phyloP scores from a whole-genome alignment of 805 yeast species.

The Clavispora fructus region DNA sequence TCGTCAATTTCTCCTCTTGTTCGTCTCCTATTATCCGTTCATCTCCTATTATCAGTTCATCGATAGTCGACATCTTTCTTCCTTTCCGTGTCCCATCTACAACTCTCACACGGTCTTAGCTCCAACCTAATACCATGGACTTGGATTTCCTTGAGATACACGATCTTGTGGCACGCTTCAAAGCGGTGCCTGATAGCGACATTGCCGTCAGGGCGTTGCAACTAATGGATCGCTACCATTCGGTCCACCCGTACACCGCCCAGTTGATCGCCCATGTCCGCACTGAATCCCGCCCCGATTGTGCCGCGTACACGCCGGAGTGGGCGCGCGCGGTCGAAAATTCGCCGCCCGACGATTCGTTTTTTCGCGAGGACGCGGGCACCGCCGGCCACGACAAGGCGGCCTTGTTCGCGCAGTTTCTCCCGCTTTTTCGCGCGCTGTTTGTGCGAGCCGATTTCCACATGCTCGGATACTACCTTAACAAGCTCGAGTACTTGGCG shows the following conservation, averaged over 20 bases:
- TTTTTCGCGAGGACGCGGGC: slow-evolving; percentile 2
- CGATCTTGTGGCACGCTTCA: slow-evolving; percentile 7
- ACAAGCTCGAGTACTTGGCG: slow-evolving; percentile 12
- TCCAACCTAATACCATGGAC: background rate
- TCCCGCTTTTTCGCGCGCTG: slow-evolving; percentile 4
- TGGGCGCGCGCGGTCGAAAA: slow-evolving; percentile 8
- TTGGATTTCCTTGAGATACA: slow-evolving; percentile 9
- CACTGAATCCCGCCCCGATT: background rate
- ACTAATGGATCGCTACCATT: slow-evolving; percentile 21
- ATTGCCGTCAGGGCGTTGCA: slow-evolving; percentile 9
- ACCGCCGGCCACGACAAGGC: slow-evolving; percentile 6
- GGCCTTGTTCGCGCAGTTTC: slow-evolving; percentile 4
- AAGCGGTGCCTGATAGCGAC: background rate
- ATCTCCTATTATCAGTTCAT: too few relatives aligned
- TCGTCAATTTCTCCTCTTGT: too few relatives aligned
- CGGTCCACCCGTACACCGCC: slow-evolving; percentile 16
- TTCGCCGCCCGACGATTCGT: slow-evolving; percentile 1
- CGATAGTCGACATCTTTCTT: too few relatives aligned
- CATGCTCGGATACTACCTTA: slow-evolving; percentile 14
- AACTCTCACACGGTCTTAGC: too few relatives aligned
- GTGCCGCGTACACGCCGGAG: background rate
- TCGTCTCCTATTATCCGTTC: too few relatives aligned
- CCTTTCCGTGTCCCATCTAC: too few relatives aligned
- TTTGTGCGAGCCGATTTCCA: slow-evolving; percentile 18
- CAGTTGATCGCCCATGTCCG: slow-evolving; percentile 1